phyloP scores from a whole-genome alignment of 2,329 filamentous ascomycete genomes.

The Colletotrichum coccodes region DNA sequence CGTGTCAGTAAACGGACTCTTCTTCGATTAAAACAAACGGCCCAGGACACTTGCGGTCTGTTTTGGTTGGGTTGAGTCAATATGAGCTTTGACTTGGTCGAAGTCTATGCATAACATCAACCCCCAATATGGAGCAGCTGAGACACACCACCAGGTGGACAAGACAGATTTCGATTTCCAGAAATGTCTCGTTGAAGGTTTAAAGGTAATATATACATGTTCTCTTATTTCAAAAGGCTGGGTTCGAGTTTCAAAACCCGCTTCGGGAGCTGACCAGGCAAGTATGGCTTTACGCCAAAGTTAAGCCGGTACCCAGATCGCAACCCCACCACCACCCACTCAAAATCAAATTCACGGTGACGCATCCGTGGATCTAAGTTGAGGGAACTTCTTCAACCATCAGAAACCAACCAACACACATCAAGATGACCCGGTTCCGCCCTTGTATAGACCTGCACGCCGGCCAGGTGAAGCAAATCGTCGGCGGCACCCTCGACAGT shows the following conservation, averaged over 20 bases:
- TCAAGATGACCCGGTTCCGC: conserved; percentile 86
- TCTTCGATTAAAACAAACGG: not conserved
- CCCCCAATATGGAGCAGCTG: not conserved
- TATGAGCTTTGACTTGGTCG: not conserved
- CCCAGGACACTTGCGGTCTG: not conserved
- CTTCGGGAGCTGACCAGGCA: not conserved
- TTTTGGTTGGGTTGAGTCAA: not conserved
- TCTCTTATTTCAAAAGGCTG: not conserved
- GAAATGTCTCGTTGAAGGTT: not conserved
- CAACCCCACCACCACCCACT: conserved; percentile 32
- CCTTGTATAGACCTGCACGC: conserved; percentile 98
- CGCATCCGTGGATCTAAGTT: conserved; percentile 4
- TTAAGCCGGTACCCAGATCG: conserved; percentile 27
- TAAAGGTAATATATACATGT: too few relatives aligned
- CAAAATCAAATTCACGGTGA: conserved; percentile 26
- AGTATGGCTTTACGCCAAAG: not conserved
- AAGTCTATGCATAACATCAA: not conserved
- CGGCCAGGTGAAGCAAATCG: conserved; percentile 98
- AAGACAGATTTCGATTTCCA: rapidly evolving
- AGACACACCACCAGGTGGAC: not conserved
- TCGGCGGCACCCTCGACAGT: conserved; percentile 88
- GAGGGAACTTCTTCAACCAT: conserved; percentile 6
- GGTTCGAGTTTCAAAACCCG: not conserved
- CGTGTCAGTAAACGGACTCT: not conserved
- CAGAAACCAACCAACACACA: not conserved